Evolutionary conservation across 202 grass and related monocot genomes (phyloP).

Genomic region (Miscanthus sacchariflorus): DNA sequence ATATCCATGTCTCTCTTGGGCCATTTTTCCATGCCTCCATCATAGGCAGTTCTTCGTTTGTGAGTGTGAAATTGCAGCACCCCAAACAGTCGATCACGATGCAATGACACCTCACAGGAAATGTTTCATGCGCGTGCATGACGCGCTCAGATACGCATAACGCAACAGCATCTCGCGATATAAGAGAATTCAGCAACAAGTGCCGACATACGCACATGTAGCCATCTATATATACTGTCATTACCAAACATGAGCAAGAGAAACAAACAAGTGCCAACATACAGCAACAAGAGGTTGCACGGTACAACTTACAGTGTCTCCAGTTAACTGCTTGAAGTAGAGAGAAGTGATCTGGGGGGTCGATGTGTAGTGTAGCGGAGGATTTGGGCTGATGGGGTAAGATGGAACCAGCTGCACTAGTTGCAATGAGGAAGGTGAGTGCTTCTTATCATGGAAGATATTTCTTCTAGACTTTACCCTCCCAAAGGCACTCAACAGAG

Average conservation of each 20-base stretch:
- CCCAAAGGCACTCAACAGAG: slow-evolving; percentile 65
- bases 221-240: background rate
- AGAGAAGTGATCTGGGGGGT: background rate
- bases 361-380: background rate
- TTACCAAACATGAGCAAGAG: background rate
- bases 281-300: background rate
- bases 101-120: background rate
- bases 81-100: background rate
- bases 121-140: slow-evolving; percentile 1
- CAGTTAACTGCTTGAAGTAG: background rate
- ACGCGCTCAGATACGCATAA: background rate
- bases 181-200: background rate
- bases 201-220: background rate
- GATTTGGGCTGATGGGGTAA: background rate
- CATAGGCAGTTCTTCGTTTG: background rate
- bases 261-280: background rate
- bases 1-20: background rate
- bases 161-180: background rate
- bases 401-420: background rate
- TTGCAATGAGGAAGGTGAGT: background rate
- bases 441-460: background rate
- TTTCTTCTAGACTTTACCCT: slow-evolving; percentile 65
- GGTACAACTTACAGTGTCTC: background rate
- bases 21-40: background rate
- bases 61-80: background rate